Base-by-base conservation (phyloP, 208 protist species). In the Lotmaria passim region DNA sequence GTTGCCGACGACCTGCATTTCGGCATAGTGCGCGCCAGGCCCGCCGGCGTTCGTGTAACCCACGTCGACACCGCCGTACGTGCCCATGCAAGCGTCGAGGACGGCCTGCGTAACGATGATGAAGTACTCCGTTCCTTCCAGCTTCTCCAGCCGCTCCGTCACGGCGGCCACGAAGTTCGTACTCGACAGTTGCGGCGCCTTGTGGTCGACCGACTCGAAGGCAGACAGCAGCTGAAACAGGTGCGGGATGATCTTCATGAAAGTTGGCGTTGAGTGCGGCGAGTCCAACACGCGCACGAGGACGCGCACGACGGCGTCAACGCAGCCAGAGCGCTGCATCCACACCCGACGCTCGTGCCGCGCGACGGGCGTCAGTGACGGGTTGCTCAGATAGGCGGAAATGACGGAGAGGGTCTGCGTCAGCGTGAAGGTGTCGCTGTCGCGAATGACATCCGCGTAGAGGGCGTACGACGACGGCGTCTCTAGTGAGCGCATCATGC, bases 221-320 rank as follows among this genome's bases (percentile, higher is more conserved):
- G 82, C 64, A 19, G 80, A 90, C 47, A 95, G 80, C 56, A 93
- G 87, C 28, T 80, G 75, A 48, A 95, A 95, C 4, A 90, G 23
- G 33, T 87, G 73, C n/a, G 81, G 81, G 33, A 92, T 87, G 19
- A 90, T 57, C 31, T 68, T 67, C 39, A 83, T 69, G 55, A 90
- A 91, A 15, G 43, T 70, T n/a, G 60, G 26, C 17, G 78, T 68
- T 6, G 67, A 59, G 23, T 82, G 70, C 24, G 83, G 78, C 0
- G 63, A 44, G 41, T 67, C 31, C 0, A 91, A 59, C 34, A 77
- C 67, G 24, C 81, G 57, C 41, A 73, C 78, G 7, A 86, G 66
- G 8, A 86, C 75, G n/a, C 61, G 59, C 26, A 92, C 78, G 15
- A 84, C 79, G 11, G 82, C 83, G 21, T 84, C 56, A 19, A 95